Percentiles rank a stretch among this genome's conserved stretches.
phyloP scores from a whole-genome alignment of 345 rosid genomes.

The Tarenaya hassleriana region DNA sequence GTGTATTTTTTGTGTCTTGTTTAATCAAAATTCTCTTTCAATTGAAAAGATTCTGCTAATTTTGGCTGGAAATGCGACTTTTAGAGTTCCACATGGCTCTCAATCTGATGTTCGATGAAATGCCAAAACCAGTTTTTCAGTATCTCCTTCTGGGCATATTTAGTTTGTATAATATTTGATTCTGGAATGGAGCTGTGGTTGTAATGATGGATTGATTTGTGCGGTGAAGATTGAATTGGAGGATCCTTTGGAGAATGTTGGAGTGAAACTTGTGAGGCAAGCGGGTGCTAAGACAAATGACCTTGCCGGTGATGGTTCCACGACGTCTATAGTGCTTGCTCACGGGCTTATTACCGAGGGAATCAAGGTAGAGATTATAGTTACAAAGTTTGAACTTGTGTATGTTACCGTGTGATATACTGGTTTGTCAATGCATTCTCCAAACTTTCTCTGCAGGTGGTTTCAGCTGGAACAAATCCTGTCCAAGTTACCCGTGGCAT shows the following conservation, averaged over 20 bases:
- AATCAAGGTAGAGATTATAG: slow-evolving; percentile 45
- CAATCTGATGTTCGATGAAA: slow-evolving; percentile 13
- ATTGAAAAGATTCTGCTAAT: no score
- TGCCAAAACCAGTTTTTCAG: slow-evolving; percentile 2
- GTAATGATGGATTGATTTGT: no score
- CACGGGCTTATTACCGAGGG: slow-evolving; percentile 89
- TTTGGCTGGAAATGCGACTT: no score
- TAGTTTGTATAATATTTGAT: not conserved
- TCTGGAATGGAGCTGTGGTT: no score
- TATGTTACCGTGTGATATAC: not conserved
- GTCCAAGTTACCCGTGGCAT: slow-evolving; percentile 79
- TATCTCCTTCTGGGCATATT: no score
- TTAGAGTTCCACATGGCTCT: no score
- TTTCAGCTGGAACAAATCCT: slow-evolving; percentile 81
- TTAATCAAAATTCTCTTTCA: no score
- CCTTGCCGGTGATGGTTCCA: slow-evolving; percentile 94
- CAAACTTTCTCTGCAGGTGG: slow-evolving; percentile 45
- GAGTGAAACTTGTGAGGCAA: slow-evolving; percentile 94
- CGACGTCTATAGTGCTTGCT: slow-evolving; percentile 84
- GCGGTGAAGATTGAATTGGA: slow-evolving; percentile 73
- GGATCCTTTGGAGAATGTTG: slow-evolving; percentile 90
- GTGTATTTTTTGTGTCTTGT: no score
- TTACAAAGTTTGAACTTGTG: slow-evolving; percentile 15
- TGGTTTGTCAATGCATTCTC: not conserved
- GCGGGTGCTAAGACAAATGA: slow-evolving; percentile 95